phyloP scores from a whole-genome alignment of 2,329 filamentous ascomycete species.

The Clonostachys rhizophaga region DNA sequence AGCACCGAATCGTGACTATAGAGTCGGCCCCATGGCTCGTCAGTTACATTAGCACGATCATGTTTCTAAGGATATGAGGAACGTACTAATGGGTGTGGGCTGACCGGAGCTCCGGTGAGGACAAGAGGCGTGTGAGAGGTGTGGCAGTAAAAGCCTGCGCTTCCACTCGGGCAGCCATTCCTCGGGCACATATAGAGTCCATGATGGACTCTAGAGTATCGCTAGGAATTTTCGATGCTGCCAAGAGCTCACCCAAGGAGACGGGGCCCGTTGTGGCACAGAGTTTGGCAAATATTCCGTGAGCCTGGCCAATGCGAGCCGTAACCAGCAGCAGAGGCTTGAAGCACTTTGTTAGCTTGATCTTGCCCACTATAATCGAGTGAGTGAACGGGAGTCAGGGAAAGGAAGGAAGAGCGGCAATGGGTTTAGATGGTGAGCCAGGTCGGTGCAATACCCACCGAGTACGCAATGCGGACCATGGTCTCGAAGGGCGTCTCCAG shows the following conservation, averaged over 20 bases:
- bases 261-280: constrained; percentile 3
- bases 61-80: neutral
- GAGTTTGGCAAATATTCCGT: constrained; percentile 6
- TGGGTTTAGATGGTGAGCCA: no score
- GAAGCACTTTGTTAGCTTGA: no score
- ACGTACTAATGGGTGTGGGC: no score
- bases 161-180: constrained; percentile 1
- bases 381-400: no score
- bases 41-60: constrained; percentile 5
- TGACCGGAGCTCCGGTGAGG: no score
- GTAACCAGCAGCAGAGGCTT: neutral
- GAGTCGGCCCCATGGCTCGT: constrained; percentile 1
- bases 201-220: constrained; percentile 4
- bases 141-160: constrained; percentile 2
- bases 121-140: neutral
- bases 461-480: neutral
- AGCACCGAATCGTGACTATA: neutral
- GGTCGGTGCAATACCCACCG: no score
- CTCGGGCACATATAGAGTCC: constrained; percentile 4
- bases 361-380: no score
- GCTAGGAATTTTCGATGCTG: constrained; percentile 2
- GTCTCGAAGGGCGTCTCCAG: neutral
- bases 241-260: constrained; percentile 2
- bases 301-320: constrained; percentile 5
- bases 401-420: no score